These are phyloP conservation scores for Diospyros kaki DNA, from an alignment of 148 eudicot species.

Conservation along the genomic window DNA sequence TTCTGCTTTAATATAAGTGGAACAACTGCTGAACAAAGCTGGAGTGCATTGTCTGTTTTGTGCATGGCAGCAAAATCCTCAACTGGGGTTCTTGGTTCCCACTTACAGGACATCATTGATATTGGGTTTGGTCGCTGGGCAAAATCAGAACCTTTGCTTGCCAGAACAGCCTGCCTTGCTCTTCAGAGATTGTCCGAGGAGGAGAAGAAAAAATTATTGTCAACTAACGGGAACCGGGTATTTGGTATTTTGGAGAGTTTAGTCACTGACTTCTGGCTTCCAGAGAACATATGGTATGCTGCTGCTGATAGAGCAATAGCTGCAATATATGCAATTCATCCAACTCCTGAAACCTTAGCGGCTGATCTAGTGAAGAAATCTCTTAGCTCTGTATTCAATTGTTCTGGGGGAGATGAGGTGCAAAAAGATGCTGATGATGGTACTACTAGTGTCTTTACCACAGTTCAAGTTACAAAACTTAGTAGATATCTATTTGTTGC, in stretches of 20 bases:
- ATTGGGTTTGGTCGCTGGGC: slow-evolving; percentile 99
- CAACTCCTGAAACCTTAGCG: slow-evolving; percentile 78
- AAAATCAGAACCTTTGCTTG: slow-evolving; percentile 92
- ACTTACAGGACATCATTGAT: slow-evolving; percentile 86
- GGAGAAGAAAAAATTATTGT: slow-evolving; percentile 73
- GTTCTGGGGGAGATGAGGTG: slow-evolving; percentile 36
- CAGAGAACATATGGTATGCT: slow-evolving; percentile 82
- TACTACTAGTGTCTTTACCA: slow-evolving; percentile 34
- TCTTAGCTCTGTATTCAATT: slow-evolving; percentile 47
- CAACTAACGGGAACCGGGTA: slow-evolving; percentile 54
- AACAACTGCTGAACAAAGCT: slow-evolving; percentile 91
- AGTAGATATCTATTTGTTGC: slow-evolving; percentile 68
- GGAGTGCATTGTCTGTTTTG: slow-evolving; percentile 83
- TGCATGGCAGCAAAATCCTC: slow-evolving; percentile 97
- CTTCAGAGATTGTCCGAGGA: slow-evolving; percentile 85
- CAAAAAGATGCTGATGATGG: slow-evolving; percentile 38
- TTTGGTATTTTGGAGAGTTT: slow-evolving; percentile 69
- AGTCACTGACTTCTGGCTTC: slow-evolving; percentile 67
- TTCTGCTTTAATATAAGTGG: slow-evolving; percentile 88
- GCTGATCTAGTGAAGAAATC: slow-evolving; percentile 64
- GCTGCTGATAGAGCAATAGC: slow-evolving; percentile 90
- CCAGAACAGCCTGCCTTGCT: slow-evolving; percentile 87
- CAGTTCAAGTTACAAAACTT: slow-evolving; percentile 70
- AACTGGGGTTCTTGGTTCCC: slow-evolving; percentile 66
- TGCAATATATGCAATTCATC: slow-evolving; percentile 80